Base-by-base conservation (phyloP, 139 green algal species). In the Coelastrella sp. region DNA sequence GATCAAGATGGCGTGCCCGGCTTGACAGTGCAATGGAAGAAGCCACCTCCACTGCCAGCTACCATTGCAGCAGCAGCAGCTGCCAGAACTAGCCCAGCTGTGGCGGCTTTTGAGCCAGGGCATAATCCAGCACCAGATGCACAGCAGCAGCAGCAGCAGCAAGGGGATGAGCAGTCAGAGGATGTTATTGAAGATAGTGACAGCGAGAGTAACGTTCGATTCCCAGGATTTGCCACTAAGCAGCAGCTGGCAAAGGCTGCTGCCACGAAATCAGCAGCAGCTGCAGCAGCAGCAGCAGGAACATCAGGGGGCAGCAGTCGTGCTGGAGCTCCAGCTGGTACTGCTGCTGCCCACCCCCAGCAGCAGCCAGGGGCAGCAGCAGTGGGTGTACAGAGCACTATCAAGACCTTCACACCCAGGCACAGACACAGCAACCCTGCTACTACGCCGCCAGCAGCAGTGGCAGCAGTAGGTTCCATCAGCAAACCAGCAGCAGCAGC, bases 181-280 rank as follows among this genome's bases (percentile, higher is more conserved):
- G 80, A 86, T 75, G 80, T 71, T 16, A 86, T 86, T 60, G 80
- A 86, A 19, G 80, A 86, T 59, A 86, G 80, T 57, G 80, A 86
- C 60, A 22, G 74, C 22, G 80, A 86, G 22, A 5, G 54, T 47
- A 47, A 47, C 1, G 32, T 47, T 47, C 32, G 32, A 1, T 47
- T 47, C 1, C 32, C 32, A 47, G 32, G 32, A 47, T 47, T 47
- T 1, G 32, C 32, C 32, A 47, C 32, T 47, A 47, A 60, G 76
- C 76, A 59, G 22, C 20, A 58, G 20, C 8, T 73, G 79, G 10
- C 19, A 10, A 73, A n/a, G 59, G 17, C 22, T 14, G 5, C 7
- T 86, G 80, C 59, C 22, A 57, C 7, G 2, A 58, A 80, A 59
- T 59, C 22, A 80, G 22, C 22, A n/a, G n/a, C n/a, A n/a, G n/a